Conservation (phyloP, 805 yeast species). For the Hanseniaspora thailandica region DNA sequence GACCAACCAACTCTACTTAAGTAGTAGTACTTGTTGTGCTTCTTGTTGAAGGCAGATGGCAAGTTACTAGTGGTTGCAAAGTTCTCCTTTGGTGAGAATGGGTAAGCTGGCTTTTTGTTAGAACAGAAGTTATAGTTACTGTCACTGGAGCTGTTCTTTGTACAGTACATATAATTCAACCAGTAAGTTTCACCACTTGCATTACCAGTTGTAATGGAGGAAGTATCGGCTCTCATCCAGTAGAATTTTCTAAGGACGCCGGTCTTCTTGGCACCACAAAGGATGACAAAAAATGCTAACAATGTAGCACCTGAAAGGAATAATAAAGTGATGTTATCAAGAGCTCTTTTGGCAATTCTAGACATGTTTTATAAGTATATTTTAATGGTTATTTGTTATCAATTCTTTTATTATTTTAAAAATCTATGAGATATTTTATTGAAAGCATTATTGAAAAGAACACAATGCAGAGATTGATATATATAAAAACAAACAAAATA, state of each 20-base stretch:
- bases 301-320: slow-evolving; percentile 39
- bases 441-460: too few species aligned
- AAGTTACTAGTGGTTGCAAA: slow-evolving; percentile 42
- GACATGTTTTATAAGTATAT: background rate
- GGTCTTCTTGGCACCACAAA: slow-evolving; percentile 48
- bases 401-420: too few species aligned
- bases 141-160: slow-evolving; percentile 30
- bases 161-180: slow-evolving; percentile 66
- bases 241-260: slow-evolving; percentile 55
- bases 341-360: slow-evolving; percentile 22
- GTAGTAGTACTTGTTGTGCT: slow-evolving; percentile 48
- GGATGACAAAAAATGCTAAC: slow-evolving; percentile 48
- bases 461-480: too few species aligned
- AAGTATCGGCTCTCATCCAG: slow-evolving; percentile 71
- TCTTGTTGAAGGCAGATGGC: slow-evolving; percentile 41
- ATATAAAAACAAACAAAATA: too few species aligned
- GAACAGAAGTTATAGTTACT: slow-evolving; percentile 39
- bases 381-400: background rate
- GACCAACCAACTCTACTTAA: slow-evolving; percentile 59
- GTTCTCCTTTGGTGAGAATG: slow-evolving; percentile 71
- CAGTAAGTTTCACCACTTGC: slow-evolving; percentile 43
- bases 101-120: slow-evolving; percentile 56
- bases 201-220: slow-evolving; percentile 35
- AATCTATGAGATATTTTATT: too few species aligned
- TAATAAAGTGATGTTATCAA: slow-evolving; percentile 25